phyloP scores from a whole-genome alignment of 1,284 basidiomycete genomes.

The Puccinia triticina region DNA sequence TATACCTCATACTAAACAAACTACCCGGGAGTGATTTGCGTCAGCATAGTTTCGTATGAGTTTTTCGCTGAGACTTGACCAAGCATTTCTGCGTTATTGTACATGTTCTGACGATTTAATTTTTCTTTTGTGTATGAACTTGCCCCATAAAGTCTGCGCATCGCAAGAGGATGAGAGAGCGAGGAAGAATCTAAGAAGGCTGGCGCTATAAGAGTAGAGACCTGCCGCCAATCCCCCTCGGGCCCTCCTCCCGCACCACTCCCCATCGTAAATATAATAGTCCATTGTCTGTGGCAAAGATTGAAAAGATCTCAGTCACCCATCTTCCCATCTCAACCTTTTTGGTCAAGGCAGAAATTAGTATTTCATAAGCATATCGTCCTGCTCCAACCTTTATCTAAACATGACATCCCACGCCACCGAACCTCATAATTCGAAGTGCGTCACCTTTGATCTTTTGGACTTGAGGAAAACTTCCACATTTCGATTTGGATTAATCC shows the following conservation, averaged over 20 bases:
- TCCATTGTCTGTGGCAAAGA: neutral
- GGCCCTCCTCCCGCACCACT: slow-evolving; percentile 11
- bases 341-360: neutral
- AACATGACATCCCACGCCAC: neutral
- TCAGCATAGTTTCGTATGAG: slow-evolving; percentile 26
- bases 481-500: neutral
- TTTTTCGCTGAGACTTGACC: slow-evolving; percentile 30
- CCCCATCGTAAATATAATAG: neutral
- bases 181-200: slow-evolving; percentile 18
- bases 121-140: neutral
- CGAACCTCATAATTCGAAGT: slow-evolving; percentile 31
- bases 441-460: slow-evolving; percentile 2
- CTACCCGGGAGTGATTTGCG: slow-evolving; percentile 23
- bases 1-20: neutral
- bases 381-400: neutral
- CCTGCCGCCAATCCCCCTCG: neutral
- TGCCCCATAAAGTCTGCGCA: slow-evolving; percentile 12
- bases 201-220: slow-evolving; percentile 16
- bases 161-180: slow-evolving; percentile 9
- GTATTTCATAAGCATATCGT: neutral
- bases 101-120: neutral
- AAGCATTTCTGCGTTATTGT: slow-evolving; percentile 25
- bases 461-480: neutral
- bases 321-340: neutral
- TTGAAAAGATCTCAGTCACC: neutral